These are phyloP conservation scores for Halophytophthora batemanensis DNA, from an alignment of 352 stramenopile genomes.

Conservation along the genomic window DNA sequence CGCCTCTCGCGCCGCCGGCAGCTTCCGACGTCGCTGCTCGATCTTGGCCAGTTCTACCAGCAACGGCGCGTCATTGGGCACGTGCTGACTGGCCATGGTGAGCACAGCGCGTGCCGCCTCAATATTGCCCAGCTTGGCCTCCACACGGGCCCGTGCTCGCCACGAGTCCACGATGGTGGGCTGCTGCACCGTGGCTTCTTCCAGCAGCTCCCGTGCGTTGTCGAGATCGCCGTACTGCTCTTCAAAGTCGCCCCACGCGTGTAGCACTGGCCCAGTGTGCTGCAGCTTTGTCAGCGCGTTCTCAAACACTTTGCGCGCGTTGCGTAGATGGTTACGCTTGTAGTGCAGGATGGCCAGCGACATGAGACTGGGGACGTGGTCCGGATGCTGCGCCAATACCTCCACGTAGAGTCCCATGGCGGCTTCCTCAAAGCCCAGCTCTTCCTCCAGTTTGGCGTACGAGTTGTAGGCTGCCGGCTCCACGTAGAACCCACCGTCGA, in stretches of 20 bases:
- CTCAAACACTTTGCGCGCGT: slow-evolving; percentile 66
- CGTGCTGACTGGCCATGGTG: slow-evolving; percentile 59
- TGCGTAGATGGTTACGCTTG: slow-evolving; percentile 39
- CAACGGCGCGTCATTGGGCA: slow-evolving; percentile 62
- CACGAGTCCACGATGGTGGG: slow-evolving; percentile 65
- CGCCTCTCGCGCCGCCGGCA: slow-evolving; percentile 47
- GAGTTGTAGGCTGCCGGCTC: slow-evolving; percentile 79
- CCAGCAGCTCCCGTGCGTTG: slow-evolving; percentile 70
- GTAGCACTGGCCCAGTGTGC: slow-evolving; percentile 52
- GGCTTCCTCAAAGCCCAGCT: slow-evolving; percentile 67
- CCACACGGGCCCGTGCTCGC: slow-evolving; percentile 62
- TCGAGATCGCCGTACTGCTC: slow-evolving; percentile 65
- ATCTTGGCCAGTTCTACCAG: slow-evolving; percentile 81
- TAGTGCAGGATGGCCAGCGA: slow-evolving; percentile 66
- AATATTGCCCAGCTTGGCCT: slow-evolving; percentile 55
- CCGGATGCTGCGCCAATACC: slow-evolving; percentile 51
- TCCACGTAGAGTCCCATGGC: slow-evolving; percentile 64
- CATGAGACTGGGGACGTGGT: slow-evolving; percentile 80
- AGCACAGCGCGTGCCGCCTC: slow-evolving; percentile 66
- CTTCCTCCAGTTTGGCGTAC: slow-evolving; percentile 82
- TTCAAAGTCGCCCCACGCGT: slow-evolving; percentile 75
- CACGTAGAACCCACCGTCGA: slow-evolving; percentile 68
- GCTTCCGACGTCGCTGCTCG: slow-evolving; percentile 68
- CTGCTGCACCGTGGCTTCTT: slow-evolving; percentile 68
- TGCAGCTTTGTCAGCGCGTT: slow-evolving; percentile 53